Base-by-base conservation (phyloP, 176 grass and related monocot species). In the Oryza longistaminata region DNA sequence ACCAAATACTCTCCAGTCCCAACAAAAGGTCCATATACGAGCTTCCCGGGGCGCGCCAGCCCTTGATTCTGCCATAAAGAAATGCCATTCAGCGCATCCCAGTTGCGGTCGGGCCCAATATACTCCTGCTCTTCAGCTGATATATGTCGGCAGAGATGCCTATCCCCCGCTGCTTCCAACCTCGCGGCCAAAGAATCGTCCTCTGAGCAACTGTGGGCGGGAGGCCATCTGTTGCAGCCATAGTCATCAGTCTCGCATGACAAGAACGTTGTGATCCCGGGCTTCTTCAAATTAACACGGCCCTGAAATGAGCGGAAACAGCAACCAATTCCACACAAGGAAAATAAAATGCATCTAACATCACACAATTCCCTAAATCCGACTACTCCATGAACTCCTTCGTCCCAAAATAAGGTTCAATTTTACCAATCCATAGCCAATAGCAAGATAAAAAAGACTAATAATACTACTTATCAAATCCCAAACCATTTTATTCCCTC, bases 21-120 rank as follows among this genome's bases (percentile, higher is more conserved):
- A 13, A 97, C 95, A 86, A 97, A 97, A 21, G 95, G 95, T 26
- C 94, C 95, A 65, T 97, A 97, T 5, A 97, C 92, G 33, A 97
- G 86, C 73, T 94, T 94, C 46, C 95, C 95, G 26, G 90, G 74
- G 40, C 50, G 14, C 19, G 90, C 90, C 29, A 93, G 71, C 48
- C 95, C 95, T 64, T 97, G 95, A 81, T 97, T 97, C n/a, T 34
- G 90, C 95, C 95, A 97, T 97, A n/a, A 64, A 97, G 90, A 70
- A 97, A 97, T 21, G 95, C 95, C 75, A 97, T 91, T 91, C 94
- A 92, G 58, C n/a, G 86, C 87, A 50, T 97, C 95, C 95, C n/a
- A n/a, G 94, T 97, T 22, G 95, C 95, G 24, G 95, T 97, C 7
- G 92, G 92, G 26, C n/a, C 95, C 95, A 22, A 97, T 83, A 52